Conservation (phyloP, 1,139 yeast species). For the Pichia sp. region DNA sequence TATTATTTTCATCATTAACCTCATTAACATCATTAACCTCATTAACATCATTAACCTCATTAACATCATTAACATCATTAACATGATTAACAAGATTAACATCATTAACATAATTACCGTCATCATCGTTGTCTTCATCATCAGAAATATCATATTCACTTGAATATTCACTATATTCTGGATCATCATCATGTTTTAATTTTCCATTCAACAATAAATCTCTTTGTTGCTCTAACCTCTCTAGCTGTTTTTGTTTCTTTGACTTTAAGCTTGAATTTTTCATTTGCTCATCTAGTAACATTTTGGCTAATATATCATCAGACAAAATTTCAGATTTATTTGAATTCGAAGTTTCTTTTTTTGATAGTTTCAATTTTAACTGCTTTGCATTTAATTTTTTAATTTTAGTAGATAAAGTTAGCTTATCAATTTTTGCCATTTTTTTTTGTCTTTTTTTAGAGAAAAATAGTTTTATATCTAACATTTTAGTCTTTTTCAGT, state of each 20-base stretch:
- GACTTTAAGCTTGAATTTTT: constrained; percentile 15
- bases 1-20: constrained; percentile 9
- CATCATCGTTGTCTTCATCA: constrained; percentile 3
- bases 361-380: constrained; percentile 14
- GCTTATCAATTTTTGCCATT: constrained; percentile 2
- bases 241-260: constrained; percentile 15
- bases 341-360: constrained; percentile 2
- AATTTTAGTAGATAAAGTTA: constrained; percentile 9
- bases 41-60: not conserved
- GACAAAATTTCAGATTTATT: constrained; percentile 15
- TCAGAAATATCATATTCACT: constrained; percentile 10
- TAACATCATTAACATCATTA: not conserved
- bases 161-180: constrained; percentile 15
- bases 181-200: constrained; percentile 17
- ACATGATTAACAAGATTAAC: not conserved
- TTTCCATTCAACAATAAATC: constrained; percentile 16
- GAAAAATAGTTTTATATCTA: constrained; percentile 8
- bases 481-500: constrained; percentile 5
- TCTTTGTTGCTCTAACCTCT: constrained; percentile 1
- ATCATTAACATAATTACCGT: not conserved
- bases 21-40: not conserved
- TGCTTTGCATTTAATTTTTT: constrained; percentile 18
- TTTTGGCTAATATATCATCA: constrained; percentile 17
- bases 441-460: constrained; percentile 6
- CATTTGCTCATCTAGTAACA: constrained; percentile 19